A percentile compares a stretch with the other conserved stretches of the same genome.
Evolutionary conservation across 345 rosid species (phyloP).

Genomic region (Triadica sebifera): DNA sequence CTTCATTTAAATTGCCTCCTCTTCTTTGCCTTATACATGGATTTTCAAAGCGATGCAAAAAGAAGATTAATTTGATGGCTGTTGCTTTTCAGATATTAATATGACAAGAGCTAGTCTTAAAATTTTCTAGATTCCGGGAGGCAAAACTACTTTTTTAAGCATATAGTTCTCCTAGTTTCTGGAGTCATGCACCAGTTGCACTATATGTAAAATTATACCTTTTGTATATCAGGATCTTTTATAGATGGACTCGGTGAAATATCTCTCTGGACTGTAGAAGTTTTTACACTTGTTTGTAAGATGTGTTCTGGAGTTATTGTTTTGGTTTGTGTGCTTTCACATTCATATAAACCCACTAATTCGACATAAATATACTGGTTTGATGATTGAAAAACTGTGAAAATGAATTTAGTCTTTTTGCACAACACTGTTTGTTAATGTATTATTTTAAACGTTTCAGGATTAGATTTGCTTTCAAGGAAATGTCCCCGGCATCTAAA

Average conservation of each 20-base stretch:
- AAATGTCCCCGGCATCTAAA: constrained; percentile 69
- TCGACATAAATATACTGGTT: not conserved
- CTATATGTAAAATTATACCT: not conserved
- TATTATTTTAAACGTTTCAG: constrained; percentile 25
- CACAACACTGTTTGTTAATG: constrained; percentile 2
- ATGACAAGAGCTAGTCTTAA: not conserved
- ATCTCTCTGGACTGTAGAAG: too few relatives aligned
- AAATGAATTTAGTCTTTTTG: not conserved
- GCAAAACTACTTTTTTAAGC: not conserved
- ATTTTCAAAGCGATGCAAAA: not conserved
- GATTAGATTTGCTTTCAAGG: constrained; percentile 22
- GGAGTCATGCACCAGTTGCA: not conserved
- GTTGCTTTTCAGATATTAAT: not conserved
- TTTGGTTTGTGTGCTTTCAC: not conserved
- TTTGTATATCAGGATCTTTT: not conserved
- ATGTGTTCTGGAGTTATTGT: not conserved
- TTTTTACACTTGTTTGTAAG: not conserved
- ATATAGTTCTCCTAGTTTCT: not conserved
- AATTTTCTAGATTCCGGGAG: not conserved
- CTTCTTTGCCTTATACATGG: not conserved
- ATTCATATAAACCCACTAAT: not conserved
- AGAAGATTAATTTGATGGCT: not conserved
- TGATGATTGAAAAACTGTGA: not conserved
- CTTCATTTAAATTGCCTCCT: not conserved
- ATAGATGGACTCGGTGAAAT: not conserved